Evolutionary conservation across 2,329 filamentous ascomycete species (phyloP).

Genomic region (Cercospora nicotianae): DNA sequence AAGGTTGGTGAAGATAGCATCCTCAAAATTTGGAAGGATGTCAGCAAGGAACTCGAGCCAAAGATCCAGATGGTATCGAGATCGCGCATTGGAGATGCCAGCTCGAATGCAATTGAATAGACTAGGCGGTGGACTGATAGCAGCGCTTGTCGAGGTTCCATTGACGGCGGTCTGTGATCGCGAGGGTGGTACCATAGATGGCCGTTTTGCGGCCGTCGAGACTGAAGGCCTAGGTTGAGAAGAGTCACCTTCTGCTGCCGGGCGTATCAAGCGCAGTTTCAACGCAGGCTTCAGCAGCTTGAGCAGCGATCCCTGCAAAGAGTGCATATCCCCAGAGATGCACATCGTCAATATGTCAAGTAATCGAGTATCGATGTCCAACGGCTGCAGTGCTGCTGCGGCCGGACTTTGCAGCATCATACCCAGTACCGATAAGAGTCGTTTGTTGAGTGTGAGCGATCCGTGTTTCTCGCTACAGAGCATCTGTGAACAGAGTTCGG

Average conservation of each 20-base stretch:
- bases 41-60: slow-evolving; percentile 87
- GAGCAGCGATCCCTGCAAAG: slow-evolving; percentile 58
- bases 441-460: slow-evolving; percentile 21
- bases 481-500: slow-evolving; percentile 26
- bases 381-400: slow-evolving; percentile 20
- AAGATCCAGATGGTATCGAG: slow-evolving; percentile 78
- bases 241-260: not conserved
- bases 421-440: slow-evolving; percentile 27
- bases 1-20: slow-evolving; percentile 83
- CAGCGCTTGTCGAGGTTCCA: not conserved
- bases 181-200: slow-evolving; percentile 3
- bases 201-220: slow-evolving; percentile 4
- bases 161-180: slow-evolving; percentile 11
- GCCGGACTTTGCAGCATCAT: slow-evolving; percentile 26
- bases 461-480: slow-evolving; percentile 24
- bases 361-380: slow-evolving; percentile 32
- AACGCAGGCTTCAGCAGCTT: slow-evolving; percentile 75
- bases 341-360: slow-evolving; percentile 29
- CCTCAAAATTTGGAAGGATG: slow-evolving; percentile 78
- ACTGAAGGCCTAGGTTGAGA: not conserved
- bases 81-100: slow-evolving; percentile 73
- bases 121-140: slow-evolving; percentile 58
- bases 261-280: slow-evolving; percentile 52
- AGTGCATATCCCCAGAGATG: slow-evolving; percentile 24
- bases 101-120: slow-evolving; percentile 82